phyloP scores from a whole-genome alignment of 2,329 filamentous ascomycete species.

The Periconia sp. region DNA sequence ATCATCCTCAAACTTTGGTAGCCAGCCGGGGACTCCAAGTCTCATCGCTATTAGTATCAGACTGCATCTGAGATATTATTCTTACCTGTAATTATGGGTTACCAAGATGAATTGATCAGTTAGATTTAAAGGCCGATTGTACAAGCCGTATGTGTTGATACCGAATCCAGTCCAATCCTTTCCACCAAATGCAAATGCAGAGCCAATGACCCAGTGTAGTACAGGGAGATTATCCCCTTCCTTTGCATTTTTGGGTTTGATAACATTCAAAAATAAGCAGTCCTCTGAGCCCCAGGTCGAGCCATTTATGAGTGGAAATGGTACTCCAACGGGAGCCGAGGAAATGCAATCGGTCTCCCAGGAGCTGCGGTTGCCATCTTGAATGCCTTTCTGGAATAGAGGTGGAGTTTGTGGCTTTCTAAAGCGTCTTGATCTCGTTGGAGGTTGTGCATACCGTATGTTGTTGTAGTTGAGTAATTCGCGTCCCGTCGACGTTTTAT shows the following conservation, averaged over 20 bases:
- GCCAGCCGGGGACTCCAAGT: constrained; percentile 8
- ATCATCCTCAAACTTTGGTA: constrained; percentile 5
- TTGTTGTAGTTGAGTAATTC: constrained; percentile 4
- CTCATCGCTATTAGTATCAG: too few relatives aligned
- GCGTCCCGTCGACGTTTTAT: not conserved
- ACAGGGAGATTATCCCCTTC: constrained; percentile 12
- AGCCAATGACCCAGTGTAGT: constrained; percentile 11
- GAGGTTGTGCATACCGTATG: constrained; percentile 8
- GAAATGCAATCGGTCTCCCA: constrained; percentile 11
- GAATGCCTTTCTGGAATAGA: not conserved
- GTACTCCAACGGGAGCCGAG: constrained; percentile 1
- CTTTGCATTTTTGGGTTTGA: constrained; percentile 4
- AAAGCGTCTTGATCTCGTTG: constrained; percentile 5
- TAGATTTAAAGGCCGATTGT: constrained; percentile 6
- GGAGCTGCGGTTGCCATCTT: constrained; percentile 5
- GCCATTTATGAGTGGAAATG: constrained; percentile 9
- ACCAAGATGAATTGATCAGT: constrained; percentile 10
- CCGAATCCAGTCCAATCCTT: constrained; percentile 12
- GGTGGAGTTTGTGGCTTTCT: constrained; percentile 8
- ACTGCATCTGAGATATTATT: too few relatives aligned
- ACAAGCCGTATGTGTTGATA: constrained; percentile 3
- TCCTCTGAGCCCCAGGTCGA: constrained; percentile 8
- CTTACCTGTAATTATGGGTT: constrained; percentile 10
- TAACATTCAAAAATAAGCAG: constrained; percentile 10
- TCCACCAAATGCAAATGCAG: constrained; percentile 8